A percentile compares a stretch with the other conserved stretches of the same genome.
Evolutionary conservation across 2,329 filamentous ascomycete species (phyloP).

Genomic region (Aspergillus aculeatinus): DNA sequence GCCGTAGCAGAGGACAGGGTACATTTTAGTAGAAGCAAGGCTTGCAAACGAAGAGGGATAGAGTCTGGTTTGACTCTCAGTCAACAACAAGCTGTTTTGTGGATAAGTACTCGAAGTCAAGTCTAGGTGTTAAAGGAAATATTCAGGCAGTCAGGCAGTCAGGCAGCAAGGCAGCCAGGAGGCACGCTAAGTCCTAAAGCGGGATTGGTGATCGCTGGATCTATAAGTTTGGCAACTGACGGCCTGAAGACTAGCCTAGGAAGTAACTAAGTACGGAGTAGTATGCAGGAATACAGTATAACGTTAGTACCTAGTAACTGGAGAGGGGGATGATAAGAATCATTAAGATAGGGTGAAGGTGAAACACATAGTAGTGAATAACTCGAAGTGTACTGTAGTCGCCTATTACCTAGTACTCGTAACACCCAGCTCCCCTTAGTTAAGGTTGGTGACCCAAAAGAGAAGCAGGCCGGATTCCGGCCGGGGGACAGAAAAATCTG

Average conservation of each 20-base stretch:
- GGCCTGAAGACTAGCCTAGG: not conserved
- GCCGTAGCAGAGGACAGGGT: not conserved
- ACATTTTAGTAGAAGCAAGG: not conserved
- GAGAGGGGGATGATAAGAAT: no score
- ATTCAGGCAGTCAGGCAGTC: not conserved
- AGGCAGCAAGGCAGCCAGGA: slow-evolving; percentile 5
- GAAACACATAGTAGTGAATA: not conserved
- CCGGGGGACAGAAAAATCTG: slow-evolving; percentile 2
- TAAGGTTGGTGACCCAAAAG: not conserved
- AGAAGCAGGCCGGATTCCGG: not conserved
- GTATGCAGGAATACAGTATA: no score
- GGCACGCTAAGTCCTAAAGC: not conserved
- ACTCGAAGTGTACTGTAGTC: no score
- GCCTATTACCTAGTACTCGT: no score
- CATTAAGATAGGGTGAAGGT: not conserved
- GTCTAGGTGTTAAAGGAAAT: not conserved
- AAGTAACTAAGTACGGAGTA: not conserved
- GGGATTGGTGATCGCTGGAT: not conserved
- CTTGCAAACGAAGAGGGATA: not conserved
- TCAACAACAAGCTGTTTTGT: not conserved
- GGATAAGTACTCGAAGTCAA: not conserved
- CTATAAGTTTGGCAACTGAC: not conserved
- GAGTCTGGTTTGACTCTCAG: no score
- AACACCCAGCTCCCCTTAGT: no score
- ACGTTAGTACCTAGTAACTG: no score